Evolutionary conservation across 2,329 filamentous ascomycete genomes (phyloP), one percentile per base, ranked within the genome.

Genomic region (Epicoccum sorghinum): DNA sequence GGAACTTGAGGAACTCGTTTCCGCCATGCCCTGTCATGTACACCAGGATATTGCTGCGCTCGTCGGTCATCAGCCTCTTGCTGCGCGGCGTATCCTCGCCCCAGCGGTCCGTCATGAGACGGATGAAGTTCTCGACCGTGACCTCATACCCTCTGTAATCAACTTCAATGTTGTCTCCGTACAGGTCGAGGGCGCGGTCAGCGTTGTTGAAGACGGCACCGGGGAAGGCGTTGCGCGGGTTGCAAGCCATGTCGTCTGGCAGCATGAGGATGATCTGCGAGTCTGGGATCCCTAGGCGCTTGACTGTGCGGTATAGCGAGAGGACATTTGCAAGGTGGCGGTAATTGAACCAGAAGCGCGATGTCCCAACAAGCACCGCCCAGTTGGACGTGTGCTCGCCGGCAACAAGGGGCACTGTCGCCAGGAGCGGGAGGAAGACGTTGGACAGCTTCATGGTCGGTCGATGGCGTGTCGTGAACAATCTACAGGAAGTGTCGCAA

Each of bases 261-360:
- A 99, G 86, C 93, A 99, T 98, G 64, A 99, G 89, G 74, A 99
- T 98, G 78, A 99, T 99, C 75, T 99, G 95, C 46, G 91, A 96
- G 77, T 99, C 95, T 32, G 95, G 95, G 56, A 99, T 99, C 42
- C 95, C 95, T 33, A 99, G 87, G 10, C 95, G 90, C 80, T 99
- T 99, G 60, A 99, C 95, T 52, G 95, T 99, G 54, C 95, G 91
- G 79, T 99, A 99, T 60, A 99, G 87, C 55, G 93, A 97, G 57
- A 99, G 86, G 14, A 96, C 95, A 79, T 99, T 99, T 75, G 95
- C 93, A 47, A 99, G 88, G 76, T 99, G 95, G 53, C 95, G 90
- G 78, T 99, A 99, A 80, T 99, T 99, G 86, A 99, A 99, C 95
- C 95, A 99, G 83, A 99, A 99, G 48, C 95, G 90, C 47, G 95